Conservation (phyloP, 257 asterid species). For the Dorcoceras hygrometricum region DNA sequence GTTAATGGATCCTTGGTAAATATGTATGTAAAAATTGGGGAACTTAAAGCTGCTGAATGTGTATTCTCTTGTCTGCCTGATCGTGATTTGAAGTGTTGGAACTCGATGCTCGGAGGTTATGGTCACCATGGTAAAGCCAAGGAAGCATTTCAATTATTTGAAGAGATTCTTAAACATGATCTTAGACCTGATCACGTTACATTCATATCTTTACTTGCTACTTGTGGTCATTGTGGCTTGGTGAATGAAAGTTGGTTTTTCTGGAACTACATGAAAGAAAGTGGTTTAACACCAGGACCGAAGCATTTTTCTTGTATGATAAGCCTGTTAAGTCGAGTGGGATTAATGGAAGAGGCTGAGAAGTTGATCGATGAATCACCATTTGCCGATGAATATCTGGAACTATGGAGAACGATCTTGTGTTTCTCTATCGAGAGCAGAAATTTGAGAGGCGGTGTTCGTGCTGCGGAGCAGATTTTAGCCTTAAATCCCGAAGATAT, state of each 20-base stretch:
- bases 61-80: conserved; percentile 33
- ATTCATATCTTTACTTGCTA: conserved; percentile 60
- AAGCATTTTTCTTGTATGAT: conserved; percentile 82
- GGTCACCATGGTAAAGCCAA: conserved; percentile 66
- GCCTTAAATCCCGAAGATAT: conserved; percentile 46
- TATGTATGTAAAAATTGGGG: conserved; percentile 83
- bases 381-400: conserved; percentile 43
- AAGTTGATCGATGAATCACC: conserved; percentile 52
- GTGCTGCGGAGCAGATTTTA: conserved; percentile 53
- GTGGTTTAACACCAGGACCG: conserved; percentile 46
- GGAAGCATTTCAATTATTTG: conserved; percentile 49
- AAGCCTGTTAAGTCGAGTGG: conserved; percentile 66
- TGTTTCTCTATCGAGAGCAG: conserved; percentile 52
- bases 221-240: conserved; percentile 81
- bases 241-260: conserved; percentile 42
- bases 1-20: conserved; percentile 67
- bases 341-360: conserved; percentile 69
- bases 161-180: conserved; percentile 47
- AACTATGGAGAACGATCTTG: conserved; percentile 65
- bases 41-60: conserved; percentile 49
- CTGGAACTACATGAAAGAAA: conserved; percentile 71
- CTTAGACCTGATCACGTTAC: conserved; percentile 65
- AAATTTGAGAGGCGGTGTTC: conserved; percentile 42
- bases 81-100: conserved; percentile 75
- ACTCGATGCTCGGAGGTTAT: conserved; percentile 74